Conservation (phyloP, 2,329 filamentous ascomycete genomes). For the Monosporascus sp. region DNA sequence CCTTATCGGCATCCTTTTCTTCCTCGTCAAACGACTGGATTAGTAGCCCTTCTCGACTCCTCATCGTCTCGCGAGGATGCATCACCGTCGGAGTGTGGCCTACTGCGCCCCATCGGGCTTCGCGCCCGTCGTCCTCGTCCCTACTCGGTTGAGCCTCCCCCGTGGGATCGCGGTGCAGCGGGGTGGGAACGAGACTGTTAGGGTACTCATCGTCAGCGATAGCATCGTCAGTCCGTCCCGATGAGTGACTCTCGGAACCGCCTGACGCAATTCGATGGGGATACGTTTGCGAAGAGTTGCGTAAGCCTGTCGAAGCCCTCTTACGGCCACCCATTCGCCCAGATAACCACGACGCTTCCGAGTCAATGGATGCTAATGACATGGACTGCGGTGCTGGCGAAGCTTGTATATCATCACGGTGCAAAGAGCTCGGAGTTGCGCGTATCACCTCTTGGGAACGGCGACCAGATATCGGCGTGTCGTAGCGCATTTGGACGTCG, state of each 20-base stretch:
- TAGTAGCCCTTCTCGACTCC: slow-evolving; percentile 45
- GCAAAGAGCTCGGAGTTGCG: slow-evolving; percentile 40
- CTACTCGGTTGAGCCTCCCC: slow-evolving; percentile 51
- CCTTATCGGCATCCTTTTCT: slow-evolving; percentile 26
- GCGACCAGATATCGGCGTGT: slow-evolving; percentile 42
- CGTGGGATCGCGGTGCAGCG: slow-evolving; percentile 35
- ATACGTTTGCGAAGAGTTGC: slow-evolving; percentile 31
- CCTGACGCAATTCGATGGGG: slow-evolving; percentile 42
- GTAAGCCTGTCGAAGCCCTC: slow-evolving; percentile 40
- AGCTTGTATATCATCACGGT: slow-evolving; percentile 34
- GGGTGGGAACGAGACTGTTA: slow-evolving; percentile 39
- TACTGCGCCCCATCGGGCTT: slow-evolving; percentile 49
- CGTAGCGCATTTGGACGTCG: slow-evolving; percentile 33
- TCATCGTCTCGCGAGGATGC: slow-evolving; percentile 38
- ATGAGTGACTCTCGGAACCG: slow-evolving; percentile 36
- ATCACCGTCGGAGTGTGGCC: slow-evolving; percentile 47
- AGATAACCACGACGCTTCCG: slow-evolving; percentile 92
- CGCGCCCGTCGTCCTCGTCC: slow-evolving; percentile 47
- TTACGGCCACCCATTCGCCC: slow-evolving; percentile 52
- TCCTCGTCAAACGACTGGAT: slow-evolving; percentile 37
- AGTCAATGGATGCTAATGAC: slow-evolving; percentile 90
- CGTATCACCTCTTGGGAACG: slow-evolving; percentile 35
- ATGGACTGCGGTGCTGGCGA: slow-evolving; percentile 65
- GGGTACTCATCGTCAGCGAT: slow-evolving; percentile 72
- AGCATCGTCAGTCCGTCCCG: slow-evolving; percentile 49